Conservation (phyloP, 257 asterid genomes). For the Vinca minor region DNA sequence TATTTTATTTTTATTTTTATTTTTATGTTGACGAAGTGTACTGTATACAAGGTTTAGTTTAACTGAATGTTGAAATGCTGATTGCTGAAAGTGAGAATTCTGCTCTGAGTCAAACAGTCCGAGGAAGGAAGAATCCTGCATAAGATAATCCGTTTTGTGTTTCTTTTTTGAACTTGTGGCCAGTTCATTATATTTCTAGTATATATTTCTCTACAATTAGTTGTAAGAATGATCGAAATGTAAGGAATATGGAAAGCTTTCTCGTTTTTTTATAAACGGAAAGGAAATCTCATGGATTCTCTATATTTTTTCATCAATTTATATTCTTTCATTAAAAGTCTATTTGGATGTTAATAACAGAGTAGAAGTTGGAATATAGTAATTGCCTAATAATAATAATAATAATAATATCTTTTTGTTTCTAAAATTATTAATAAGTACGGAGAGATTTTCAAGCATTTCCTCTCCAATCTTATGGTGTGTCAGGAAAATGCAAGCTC, state of each 20-base stretch:
- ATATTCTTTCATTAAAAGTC: too few species aligned
- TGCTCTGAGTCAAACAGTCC: background rate
- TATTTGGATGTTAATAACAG: background rate
- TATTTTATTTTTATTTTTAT: too few species aligned
- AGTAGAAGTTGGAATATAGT: background rate
- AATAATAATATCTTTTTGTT: background rate
- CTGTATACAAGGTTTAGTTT: too few species aligned
- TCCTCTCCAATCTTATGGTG: background rate
- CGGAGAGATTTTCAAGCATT: background rate
- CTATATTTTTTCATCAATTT: too few species aligned
- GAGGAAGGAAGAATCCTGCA: background rate
- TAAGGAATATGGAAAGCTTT: too few species aligned
- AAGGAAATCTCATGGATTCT: too few species aligned
- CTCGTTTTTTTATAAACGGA: too few species aligned
- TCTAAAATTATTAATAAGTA: background rate
- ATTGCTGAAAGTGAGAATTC: background rate
- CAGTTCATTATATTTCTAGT: background rate
- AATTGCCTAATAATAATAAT: too few species aligned
- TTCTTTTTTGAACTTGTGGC: too few species aligned
- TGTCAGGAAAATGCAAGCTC: background rate
- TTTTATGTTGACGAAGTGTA: background rate
- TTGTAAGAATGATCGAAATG: too few species aligned
- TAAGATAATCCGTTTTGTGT: background rate
- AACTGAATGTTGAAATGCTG: background rate
- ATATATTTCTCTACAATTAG: too few species aligned